Percentiles rank a stretch among this genome's conserved stretches.
Evolutionary conservation across 257 asterid genomes (phyloP).

Genomic region (Nicotiana undulata): DNA sequence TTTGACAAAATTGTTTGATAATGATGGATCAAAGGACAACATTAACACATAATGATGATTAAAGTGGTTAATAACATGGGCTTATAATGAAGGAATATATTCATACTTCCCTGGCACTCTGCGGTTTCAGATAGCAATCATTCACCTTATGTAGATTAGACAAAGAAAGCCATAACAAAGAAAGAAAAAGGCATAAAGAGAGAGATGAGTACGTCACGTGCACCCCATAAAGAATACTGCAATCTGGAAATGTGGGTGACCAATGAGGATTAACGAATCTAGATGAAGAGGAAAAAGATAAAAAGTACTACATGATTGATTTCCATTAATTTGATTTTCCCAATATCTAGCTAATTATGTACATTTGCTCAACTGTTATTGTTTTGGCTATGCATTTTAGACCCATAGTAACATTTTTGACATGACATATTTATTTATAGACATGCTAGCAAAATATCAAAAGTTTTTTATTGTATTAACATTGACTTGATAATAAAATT

Average conservation of each 20-base stretch:
- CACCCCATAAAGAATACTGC: slow-evolving; percentile 18
- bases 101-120: slow-evolving; percentile 37
- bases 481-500: not conserved
- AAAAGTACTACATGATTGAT: not conserved
- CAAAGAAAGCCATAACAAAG: not conserved
- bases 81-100: slow-evolving; percentile 36
- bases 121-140: slow-evolving; percentile 8
- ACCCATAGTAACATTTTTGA: not conserved
- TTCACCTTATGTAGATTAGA: not conserved
- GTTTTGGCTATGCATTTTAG: not conserved
- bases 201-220: slow-evolving; percentile 52
- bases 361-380: not conserved
- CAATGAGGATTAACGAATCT: slow-evolving; percentile 31
- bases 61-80: not conserved
- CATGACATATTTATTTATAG: not conserved
- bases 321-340: not conserved
- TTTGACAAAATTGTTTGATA: not conserved
- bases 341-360: not conserved
- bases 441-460: not conserved
- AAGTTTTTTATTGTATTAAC: not conserved
- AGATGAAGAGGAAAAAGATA: not conserved
- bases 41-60: slow-evolving; percentile 11
- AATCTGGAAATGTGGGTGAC: slow-evolving; percentile 31
- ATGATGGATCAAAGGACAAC: not conserved
- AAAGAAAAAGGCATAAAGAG: slow-evolving; percentile 8